phyloP scores from a whole-genome alignment of 169 alveolate species.

The Cyclospora cayetanensis region DNA sequence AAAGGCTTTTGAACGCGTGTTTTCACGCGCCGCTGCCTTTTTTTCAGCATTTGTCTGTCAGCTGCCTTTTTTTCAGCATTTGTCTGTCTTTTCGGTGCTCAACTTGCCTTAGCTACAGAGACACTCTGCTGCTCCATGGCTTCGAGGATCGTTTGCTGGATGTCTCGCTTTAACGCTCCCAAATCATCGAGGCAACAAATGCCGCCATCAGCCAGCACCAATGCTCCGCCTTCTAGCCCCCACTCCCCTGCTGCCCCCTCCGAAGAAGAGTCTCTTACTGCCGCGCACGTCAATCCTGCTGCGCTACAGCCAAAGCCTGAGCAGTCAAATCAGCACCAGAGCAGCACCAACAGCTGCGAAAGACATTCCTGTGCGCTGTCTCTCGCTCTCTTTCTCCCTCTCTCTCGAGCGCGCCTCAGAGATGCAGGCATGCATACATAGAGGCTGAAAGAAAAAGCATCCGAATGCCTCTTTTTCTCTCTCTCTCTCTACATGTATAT shows the following conservation, averaged over 20 bases:
- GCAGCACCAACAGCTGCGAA: background rate
- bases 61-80: background rate
- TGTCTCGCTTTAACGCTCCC: conserved; percentile 84
- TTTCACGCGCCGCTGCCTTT: background rate
- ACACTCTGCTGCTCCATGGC: conserved; percentile 96
- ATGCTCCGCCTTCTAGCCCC: conserved; percentile 94
- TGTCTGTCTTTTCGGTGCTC: conserved; percentile 12
- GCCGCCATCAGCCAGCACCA: conserved; percentile 95
- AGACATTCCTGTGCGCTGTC: background rate
- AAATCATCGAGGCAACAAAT: conserved; percentile 97
- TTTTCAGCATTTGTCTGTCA: background rate
- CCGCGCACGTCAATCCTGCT: conserved; percentile 93
- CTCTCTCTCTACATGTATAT: no score
- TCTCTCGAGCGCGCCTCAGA: background rate
- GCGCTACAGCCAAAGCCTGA: conserved; percentile 91
- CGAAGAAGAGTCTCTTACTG: conserved; percentile 89
- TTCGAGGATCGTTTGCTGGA: conserved; percentile 91
- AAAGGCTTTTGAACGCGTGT: conserved; percentile 67
- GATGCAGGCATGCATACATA: no score
- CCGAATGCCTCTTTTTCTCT: background rate
- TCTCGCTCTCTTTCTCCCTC: background rate
- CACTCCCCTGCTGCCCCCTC: conserved; percentile 77
- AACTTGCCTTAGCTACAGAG: conserved; percentile 92
- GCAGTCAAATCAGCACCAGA: background rate
- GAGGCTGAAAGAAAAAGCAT: no score